Evolutionary conservation across 225 moss, liverwort and hornwort species (phyloP), one percentile per base, ranked within the genome.

Genomic region (Asterella californica): DNA sequence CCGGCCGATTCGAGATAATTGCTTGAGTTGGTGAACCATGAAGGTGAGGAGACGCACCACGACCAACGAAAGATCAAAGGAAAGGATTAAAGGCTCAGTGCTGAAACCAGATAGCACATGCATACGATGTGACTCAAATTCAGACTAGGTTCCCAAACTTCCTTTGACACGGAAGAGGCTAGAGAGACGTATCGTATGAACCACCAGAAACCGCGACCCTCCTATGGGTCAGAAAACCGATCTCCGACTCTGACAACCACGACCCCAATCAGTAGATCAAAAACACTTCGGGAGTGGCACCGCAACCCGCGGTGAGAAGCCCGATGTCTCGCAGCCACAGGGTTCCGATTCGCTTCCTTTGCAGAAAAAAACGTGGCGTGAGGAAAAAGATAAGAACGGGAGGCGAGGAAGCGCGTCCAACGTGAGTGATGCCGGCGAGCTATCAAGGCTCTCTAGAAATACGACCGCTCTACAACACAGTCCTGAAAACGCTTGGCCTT

Each of bases 281-380:
- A 53, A 59, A 36, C 38, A 60, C 59, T 76, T 36, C 59, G 36
- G 76, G 76, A 36, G 76, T 60, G 38, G 76, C 61, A 76, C 76
- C 76, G 76, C 76, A 57, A 76, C 34, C 21, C 36, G 76, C 76
- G 76, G 76, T 76, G 59, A 60, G 74, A 76, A 60, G 36, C 76
- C 57, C 25, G 37, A 60, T n/a, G 76, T 76, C 14, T 9, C 17
- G 36, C n/a, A 53, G 48, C 74, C 59, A 37, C 70, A 38, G 76
- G 10, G 37, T 76, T 57, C 76, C 59, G 10, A 60, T 60, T 76
- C 76, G 25, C 76, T 76, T 60, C 59, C 27, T 74, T 72, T 30
- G 19, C 60, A 49, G 9, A 50, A 49, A 9, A 49, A 29, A 29
- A 78, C 65, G 62, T 49, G 29, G 47, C 78, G 78, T 78, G 78